A percentile compares a stretch with the other conserved stretches of the same genome.
These are phyloP conservation scores for Xylaria longipes DNA, from an alignment of 495 filamentous ascomycete genomes.

Conservation along the genomic window DNA sequence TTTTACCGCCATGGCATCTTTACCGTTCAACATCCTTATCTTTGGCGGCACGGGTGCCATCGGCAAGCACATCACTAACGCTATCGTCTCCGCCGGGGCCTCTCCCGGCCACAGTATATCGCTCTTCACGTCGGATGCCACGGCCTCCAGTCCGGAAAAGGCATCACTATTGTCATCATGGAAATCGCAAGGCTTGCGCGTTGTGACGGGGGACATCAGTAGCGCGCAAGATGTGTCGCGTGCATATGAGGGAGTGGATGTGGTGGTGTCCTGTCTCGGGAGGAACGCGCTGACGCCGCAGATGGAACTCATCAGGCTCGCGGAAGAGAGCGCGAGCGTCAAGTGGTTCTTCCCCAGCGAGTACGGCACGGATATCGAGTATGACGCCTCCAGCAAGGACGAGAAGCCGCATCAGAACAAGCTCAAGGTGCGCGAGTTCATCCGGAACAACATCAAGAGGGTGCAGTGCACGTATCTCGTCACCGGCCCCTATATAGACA, in stretches of 20 bases:
- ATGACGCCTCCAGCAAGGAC: conserved; percentile 60
- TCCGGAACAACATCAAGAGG: conserved; percentile 55
- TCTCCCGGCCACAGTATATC: conserved; percentile 59
- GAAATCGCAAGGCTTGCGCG: conserved; percentile 57
- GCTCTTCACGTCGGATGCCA: conserved; percentile 68
- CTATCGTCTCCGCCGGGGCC: conserved; percentile 60
- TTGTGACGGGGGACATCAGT: conserved; percentile 66
- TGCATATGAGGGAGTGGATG: conserved; percentile 67
- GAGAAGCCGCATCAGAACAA: conserved; percentile 77
- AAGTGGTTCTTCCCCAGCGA: conserved; percentile 75
- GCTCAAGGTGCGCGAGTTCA: conserved; percentile 66
- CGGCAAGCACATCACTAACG: conserved; percentile 66
- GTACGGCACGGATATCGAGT: conserved; percentile 78
- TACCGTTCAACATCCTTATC: conserved; percentile 63
- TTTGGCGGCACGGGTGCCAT: conserved; percentile 75
- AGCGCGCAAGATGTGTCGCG: conserved; percentile 58
- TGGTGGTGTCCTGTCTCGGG: conserved; percentile 69
- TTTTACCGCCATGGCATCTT: conserved; percentile 1
- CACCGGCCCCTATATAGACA: conserved; percentile 73
- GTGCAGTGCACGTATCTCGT: conserved; percentile 72
- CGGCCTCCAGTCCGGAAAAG: conserved; percentile 49
- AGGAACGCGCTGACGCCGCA: conserved; percentile 63
- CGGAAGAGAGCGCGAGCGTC: conserved; percentile 60
- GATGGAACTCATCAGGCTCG: conserved; percentile 63
- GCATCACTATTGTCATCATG: conserved; percentile 56